Conservation (phyloP, 495 filamentous ascomycete genomes). For the Daldinia loculata region DNA sequence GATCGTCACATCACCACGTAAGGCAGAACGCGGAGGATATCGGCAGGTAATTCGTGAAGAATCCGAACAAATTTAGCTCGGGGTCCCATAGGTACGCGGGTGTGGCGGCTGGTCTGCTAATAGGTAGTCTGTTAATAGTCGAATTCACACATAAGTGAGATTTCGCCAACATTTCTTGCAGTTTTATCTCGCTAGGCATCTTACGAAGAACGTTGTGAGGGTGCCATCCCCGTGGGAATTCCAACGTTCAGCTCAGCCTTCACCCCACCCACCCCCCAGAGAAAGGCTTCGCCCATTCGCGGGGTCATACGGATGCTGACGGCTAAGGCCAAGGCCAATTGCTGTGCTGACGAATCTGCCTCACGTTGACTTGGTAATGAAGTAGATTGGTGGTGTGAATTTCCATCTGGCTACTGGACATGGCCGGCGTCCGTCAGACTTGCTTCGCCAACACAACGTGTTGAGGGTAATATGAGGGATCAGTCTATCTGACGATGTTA, state of each 20-base stretch:
- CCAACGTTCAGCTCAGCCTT: conserved; percentile 40
- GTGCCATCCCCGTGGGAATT: conserved; percentile 40
- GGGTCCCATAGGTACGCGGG: conserved; percentile 18
- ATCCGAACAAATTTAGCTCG: neutral
- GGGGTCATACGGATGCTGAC: conserved; percentile 41
- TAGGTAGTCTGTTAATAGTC: conserved; percentile 15
- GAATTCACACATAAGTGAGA: conserved; percentile 10
- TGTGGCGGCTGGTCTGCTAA: conserved; percentile 35
- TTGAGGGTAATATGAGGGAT: conserved; percentile 39
- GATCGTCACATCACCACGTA: conserved; percentile 11
- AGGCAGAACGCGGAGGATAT: conserved; percentile 20
- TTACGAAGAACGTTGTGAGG: conserved; percentile 29
- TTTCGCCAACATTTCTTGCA: conserved; percentile 22
- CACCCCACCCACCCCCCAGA: conserved; percentile 23
- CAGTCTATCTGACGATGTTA: conserved; percentile 14
- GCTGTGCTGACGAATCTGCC: conserved; percentile 37
- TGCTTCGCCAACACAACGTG: conserved; percentile 12
- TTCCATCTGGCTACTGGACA: conserved; percentile 15
- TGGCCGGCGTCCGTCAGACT: conserved; percentile 28
- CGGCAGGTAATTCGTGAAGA: conserved; percentile 17
- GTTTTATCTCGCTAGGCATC: conserved; percentile 26
- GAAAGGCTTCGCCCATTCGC: conserved; percentile 28
- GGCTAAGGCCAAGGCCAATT: conserved; percentile 32
- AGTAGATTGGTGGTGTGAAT: conserved; percentile 31
- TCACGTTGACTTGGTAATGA: conserved; percentile 31